These are phyloP conservation scores for Zygosaccharomyces siamensis DNA, from an alignment of 805 yeast species.

Conservation along the genomic window DNA sequence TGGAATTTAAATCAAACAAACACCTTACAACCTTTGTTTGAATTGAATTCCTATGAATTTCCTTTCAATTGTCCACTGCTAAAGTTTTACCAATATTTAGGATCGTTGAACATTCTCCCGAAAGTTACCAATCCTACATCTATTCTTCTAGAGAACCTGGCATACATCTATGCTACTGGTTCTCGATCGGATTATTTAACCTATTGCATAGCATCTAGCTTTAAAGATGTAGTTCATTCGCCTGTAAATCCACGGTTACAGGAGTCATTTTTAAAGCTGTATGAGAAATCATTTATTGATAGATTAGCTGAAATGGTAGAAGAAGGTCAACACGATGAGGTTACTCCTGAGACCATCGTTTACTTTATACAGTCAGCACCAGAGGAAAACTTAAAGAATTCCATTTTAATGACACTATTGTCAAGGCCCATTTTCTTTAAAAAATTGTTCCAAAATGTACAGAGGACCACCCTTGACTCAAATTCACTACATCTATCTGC, in stretches of 20 bases:
- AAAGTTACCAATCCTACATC: constrained; percentile 3
- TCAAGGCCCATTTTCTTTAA: constrained; percentile 17
- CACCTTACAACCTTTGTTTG: constrained; percentile 6
- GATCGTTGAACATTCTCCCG: constrained; percentile 7
- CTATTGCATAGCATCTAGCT: constrained; percentile 10
- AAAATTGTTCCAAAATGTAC: constrained; percentile 7
- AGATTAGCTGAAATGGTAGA: constrained; percentile 9
- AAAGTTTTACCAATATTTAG: constrained; percentile 4
- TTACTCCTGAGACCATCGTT: constrained; percentile 9
- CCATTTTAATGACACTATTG: constrained; percentile 15
- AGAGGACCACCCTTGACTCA: not conserved
- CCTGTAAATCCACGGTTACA: constrained; percentile 5
- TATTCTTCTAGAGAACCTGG: constrained; percentile 15
- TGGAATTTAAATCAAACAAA: constrained; percentile 9
- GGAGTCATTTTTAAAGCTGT: constrained; percentile 10
- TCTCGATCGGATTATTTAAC: not conserved
- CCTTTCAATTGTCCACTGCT: not conserved
- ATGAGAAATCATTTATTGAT: constrained; percentile 15
- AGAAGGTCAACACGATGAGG: not conserved
- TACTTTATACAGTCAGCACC: constrained; percentile 14
- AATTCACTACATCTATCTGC: constrained; percentile 7
- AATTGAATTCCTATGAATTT: constrained; percentile 6
- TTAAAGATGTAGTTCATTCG: constrained; percentile 6
- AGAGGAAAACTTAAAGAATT: constrained; percentile 12
- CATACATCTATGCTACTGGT: constrained; percentile 11